phyloP scores from a whole-genome alignment of 345 rosid genomes.

The Populus pruinosa region DNA sequence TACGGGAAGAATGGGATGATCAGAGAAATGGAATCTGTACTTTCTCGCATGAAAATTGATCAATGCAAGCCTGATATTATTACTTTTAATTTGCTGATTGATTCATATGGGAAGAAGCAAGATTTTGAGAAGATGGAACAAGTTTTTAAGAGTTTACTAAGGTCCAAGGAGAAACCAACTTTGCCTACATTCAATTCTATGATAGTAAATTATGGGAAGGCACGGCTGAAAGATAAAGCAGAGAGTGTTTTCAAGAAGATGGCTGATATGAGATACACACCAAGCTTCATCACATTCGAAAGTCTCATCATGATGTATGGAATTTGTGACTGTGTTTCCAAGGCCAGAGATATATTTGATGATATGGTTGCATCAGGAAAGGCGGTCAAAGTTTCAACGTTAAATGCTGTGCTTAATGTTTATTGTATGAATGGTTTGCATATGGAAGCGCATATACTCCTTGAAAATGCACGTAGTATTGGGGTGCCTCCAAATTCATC shows the following conservation, averaged over 20 bases:
- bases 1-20: conserved; percentile 94
- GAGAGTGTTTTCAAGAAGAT: conserved; percentile 58
- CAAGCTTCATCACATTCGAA: conserved; percentile 74
- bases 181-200: conserved; percentile 83
- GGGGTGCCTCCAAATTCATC: conserved; percentile 55
- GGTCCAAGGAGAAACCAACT: conserved; percentile 78
- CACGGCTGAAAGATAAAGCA: conserved; percentile 67
- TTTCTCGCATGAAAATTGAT: conserved; percentile 65
- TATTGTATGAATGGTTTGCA: conserved; percentile 72
- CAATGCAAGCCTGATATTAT: conserved; percentile 78
- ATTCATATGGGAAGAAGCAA: conserved; percentile 79
- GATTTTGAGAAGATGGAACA: conserved; percentile 95
- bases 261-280: conserved; percentile 62
- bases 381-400: conserved; percentile 58
- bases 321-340: conserved; percentile 58
- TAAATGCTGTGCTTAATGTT: conserved; percentile 79
- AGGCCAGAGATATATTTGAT: conserved; percentile 70
- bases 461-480: conserved; percentile 35
- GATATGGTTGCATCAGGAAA: conserved; percentile 48
- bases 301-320: conserved; percentile 81
- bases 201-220: conserved; percentile 86
- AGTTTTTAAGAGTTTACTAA: conserved; percentile 70
- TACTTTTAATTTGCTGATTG: conserved; percentile 77
- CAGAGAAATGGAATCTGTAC: conserved; percentile 80
- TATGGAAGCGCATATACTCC: conserved; percentile 65